Evolutionary conservation across 2,329 filamentous ascomycete species (phyloP), one percentile per base, ranked within the genome.

Genomic region (Alternaria brassicae): DNA sequence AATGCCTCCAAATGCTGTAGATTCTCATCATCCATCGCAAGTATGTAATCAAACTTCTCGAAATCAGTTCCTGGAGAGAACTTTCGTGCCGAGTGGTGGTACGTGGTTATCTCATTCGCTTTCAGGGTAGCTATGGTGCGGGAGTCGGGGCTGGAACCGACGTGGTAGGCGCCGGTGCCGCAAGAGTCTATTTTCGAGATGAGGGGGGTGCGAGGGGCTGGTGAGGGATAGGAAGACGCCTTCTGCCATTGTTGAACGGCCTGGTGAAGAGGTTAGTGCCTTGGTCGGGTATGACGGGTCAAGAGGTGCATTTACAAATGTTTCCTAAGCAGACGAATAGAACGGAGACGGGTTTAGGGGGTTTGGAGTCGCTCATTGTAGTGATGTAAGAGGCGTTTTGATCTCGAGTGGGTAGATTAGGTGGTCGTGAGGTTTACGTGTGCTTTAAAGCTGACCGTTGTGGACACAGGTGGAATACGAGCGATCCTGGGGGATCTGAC

Each of bases 251-350:
- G 95, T 91, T 7, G 93, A 97, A 61, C 87, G 86, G 73, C 86
- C 84, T 85, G 60, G 12, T 15, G 37, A 6, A 25, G 25, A 32
- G 41, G 34, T 51, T 41, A 37, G 44, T 36, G 4, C 37, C 23
- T 19, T 40, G 19, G 28, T 13, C 1, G 39, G 6, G 7, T n/a
- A 15, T 37, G 47, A 41, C 37, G 3, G 15, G 39, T 34, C 19
- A 19, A 41, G 53, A 13, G 39, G 19, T 7, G 19, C 23, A 12
- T 23, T 81, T 72, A 86, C 93, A 99, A 73, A 98, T 98, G 79
- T 99, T 99, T 77, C 95, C 95, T 32, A 98, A 85, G 80, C 95
- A 99, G 69, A 98, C 94, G 76, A 98, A 98, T 52, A 98, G 86
- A 36, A 98, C 90, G 74, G 87, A 90, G 70, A 86, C 85, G 72